Evolutionary conservation across 257 asterid species (phyloP), one percentile per base, ranked within the genome.

Genomic region (Nicotiana paniculata): DNA sequence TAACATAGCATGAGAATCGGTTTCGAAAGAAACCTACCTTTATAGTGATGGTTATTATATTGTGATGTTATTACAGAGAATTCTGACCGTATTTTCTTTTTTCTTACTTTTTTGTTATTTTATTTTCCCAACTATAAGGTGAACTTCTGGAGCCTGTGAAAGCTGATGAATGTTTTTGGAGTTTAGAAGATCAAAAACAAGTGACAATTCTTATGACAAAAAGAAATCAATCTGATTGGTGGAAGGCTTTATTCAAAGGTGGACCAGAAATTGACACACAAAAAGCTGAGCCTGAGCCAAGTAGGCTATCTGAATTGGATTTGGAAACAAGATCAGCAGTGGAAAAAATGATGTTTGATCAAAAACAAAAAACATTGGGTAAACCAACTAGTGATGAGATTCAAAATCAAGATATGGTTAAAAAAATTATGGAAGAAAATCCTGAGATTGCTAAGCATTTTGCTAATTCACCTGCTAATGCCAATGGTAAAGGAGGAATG

Each of bases 261-360:
- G 92, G 90, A 24, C 98, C 95, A 1, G 97, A 91, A 84, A 80
- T 95, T 54, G 97, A 95, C 87, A 93, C 95, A 18, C 95, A 93
- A 85, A 91, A 92, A 85, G 93, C 87, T 35, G 98, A 92, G 87
- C 99, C 98, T n/a, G 98, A 92, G 84, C 88, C 55, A 81, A 95
- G 97, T 85, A 92, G 86, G n/a, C 77, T 93, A 21, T 83, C 94
- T 15, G 97, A 92, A 83, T 84, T 95, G 85, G 99, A 95, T 67
- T 94, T 95, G 1, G 97, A 95, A 81, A 92, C 94, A 4, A 87
- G 97, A 61, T 90, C 97, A 7, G 89, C 98, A 9, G 97, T 92
- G 78, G 99, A 93, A 77, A 93, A 92, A 83, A 92, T 92, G 97
- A 95, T 95, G 99, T 90, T 89, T 81, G 97, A 90, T 80, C 93